Base-by-base conservation (phyloP, 768 basidiomycete genomes). In the Mycena vulgaris region DNA sequence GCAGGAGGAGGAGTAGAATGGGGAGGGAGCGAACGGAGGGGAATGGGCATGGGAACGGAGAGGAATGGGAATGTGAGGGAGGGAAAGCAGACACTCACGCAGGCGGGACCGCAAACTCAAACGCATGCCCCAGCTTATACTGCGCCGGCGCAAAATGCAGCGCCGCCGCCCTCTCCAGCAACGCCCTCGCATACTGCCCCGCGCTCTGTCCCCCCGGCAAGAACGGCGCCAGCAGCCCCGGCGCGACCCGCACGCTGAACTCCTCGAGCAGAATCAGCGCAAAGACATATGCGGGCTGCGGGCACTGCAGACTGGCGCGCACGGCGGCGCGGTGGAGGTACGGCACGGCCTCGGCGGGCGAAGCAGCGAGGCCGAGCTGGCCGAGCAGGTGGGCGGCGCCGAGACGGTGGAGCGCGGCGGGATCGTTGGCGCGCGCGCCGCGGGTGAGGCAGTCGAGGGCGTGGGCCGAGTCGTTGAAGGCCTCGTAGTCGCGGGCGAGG, bases 341-440 rank as follows among this genome's bases (percentile, higher is more conserved):
- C 2, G 30, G 51, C 8, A 52, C 19, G 23, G 51, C 47, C 10
- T 2, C 9, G 8, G 47, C 23, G 47, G 47, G 47, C 23, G 25
- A 14, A 2, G 47, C 3, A 2, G 47, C 2, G 25, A 48, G 23
- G 23, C 87, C 87, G 23, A 98, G 90, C 78, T 99, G 97, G 35
- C 95, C 96, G 75, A 96, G 88, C 11, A 98, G 84, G 76, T 96
- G 86, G 0, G 96, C 97, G 92, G 97, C 97, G 1, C 95, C 97
- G 84, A 99, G 87, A 0, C 97, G 92, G 55, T 75, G 64, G 68
- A 71, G 59, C 28, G 66, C 60, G 21, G 62, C 39, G 7, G 51
- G 56, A 49, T 95, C 94, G 37, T 88, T 89, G 28, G 87, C 83
- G 74, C 90, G 90, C 52, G 90, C 87, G 2, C 97, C 97, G 9